Base-by-base conservation (phyloP, 163 green algal species). In the Scenedesmus sp. region DNA sequence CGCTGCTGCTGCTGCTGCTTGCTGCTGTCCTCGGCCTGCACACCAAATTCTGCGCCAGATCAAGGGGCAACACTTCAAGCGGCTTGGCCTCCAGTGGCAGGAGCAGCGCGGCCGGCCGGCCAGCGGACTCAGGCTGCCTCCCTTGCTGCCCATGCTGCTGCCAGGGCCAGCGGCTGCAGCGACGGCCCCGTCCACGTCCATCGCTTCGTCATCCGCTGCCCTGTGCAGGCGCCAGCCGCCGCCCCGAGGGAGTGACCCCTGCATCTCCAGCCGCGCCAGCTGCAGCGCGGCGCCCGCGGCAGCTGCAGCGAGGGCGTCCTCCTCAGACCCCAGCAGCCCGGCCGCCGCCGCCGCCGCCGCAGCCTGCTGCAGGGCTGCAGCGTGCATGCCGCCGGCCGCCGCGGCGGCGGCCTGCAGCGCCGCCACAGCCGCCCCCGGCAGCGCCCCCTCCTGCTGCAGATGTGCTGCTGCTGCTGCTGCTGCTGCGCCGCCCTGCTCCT, bases 221-320 rank as follows among this genome's bases (percentile, higher is more conserved):
- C 37, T 30, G 76, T 40, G 13, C 16, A 40, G 13, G 40, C n/a
- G 20, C 30, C 65, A 76, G 65, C 65, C 37, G 65, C 40, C 26
- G 35, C 16, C 37, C 33, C 6, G 1, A 12, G 84, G 24, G 18
- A 33, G 33, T 13, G 61, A 81, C 3, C 61, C 84, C 24, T 89
- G 49, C 84, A 89, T 46, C 37, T 89, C 61, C 10, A 89, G 84
- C 61, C 26, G 70, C 6, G 84, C 84, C 35, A 89, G 59, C 33
- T 65, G 59, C 61, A 89, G 0, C 9, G 84, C 84, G 30, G 84
- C 84, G 15, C 40, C 84, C 16, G 84, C 84, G 68, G 84, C 84
- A 81, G 61, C 84, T 42, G 61, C 84, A 24, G 84, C 84, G 33
- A 35, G 10, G 0, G 42, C 16, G 15, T 87, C 84, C 51, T 82